These are phyloP conservation scores for Sicyos edulis DNA, from an alignment of 306 rosid genomes.

Conservation along the genomic window DNA sequence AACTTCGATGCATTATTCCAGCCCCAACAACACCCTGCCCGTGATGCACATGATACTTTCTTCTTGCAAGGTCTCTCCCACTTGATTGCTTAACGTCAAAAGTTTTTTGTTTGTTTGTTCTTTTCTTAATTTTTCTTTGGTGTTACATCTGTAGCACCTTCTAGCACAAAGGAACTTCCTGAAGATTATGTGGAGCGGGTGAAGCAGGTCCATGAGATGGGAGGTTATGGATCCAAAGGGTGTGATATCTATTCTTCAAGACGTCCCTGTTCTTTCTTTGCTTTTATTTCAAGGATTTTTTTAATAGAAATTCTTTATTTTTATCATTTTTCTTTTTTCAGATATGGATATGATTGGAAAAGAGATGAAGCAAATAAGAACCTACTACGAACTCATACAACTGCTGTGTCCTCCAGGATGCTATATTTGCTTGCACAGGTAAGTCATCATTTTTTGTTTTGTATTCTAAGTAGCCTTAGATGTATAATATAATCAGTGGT, in stretches of 20 bases:
- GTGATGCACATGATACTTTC: constrained; percentile 94
- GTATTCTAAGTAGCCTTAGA: background rate
- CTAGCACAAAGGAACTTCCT: constrained; percentile 64
- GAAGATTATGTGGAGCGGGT: constrained; percentile 95
- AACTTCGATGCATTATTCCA: constrained; percentile 92
- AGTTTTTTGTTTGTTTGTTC: constrained; percentile 22
- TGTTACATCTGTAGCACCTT: constrained; percentile 54
- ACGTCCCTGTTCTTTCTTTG: background rate
- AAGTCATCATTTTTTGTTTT: background rate
- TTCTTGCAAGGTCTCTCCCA: constrained; percentile 52
- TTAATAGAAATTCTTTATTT: background rate
- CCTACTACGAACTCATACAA: constrained; percentile 87
- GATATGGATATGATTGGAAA: constrained; percentile 82
- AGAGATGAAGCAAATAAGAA: constrained; percentile 88
- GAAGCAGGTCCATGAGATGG: constrained; percentile 70
- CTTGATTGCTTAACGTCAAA: constrained; percentile 1
- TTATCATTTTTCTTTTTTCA: constrained; percentile 23
- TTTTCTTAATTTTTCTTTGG: constrained; percentile 21
- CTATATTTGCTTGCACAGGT: constrained; percentile 82
- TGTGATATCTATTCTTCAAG: constrained; percentile 27
- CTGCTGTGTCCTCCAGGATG: constrained; percentile 92
- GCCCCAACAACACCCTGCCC: constrained; percentile 98
- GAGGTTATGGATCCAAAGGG: constrained; percentile 94
- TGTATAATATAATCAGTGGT: background rate
- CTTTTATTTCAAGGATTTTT: background rate